Evolutionary conservation across 2,329 filamentous ascomycete species (phyloP), one percentile per base, ranked within the genome.

Genomic region (Alternaria alternata): DNA sequence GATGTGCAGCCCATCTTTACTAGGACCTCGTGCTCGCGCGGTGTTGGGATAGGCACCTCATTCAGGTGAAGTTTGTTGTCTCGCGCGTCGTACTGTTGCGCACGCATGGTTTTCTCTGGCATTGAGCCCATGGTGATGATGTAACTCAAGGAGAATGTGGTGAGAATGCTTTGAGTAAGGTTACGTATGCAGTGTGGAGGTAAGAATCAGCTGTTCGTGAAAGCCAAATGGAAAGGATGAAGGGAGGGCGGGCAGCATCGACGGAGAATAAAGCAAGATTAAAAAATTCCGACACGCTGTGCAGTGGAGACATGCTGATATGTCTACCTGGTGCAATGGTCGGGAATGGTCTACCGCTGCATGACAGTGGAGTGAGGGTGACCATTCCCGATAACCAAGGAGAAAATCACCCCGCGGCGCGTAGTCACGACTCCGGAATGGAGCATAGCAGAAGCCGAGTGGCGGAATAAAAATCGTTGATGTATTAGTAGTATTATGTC

Each of bases 31-130:
- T 82, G 79, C 24, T 75, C 74, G 30, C 73, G 73, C 4, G 81
- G 81, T 28, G 71, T 69, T 4, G 83, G 82, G 34, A 84, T 76
- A 8, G 81, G 78, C 28, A 84, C 70, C 41, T 80, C 72, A 54
- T 84, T 83, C 56, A 83, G 76, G 36, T 78, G 71, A 11, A 80
- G 65, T 53, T 76, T 74, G 56, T 78, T 78, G 61, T 77, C 75
- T 32, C 70, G 66, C 11, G 63, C 58, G 41, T 77, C 73, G 47
- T 75, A 77, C 63, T 75, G 73, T 46, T 74, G 71, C 51, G 73
- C 73, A 22, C 51, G 59, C 70, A 72, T 74, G 2, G 67, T 75
- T 48, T 68, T 67, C 24, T 44, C 53, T 51, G 64, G 24, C 38
- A 52, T 46, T 7, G 67, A 67, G n/a, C 59, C 48, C 67, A 72